Conservation (phyloP, 192 early-diverging fungal genomes). For the Coemansia sp. region DNA sequence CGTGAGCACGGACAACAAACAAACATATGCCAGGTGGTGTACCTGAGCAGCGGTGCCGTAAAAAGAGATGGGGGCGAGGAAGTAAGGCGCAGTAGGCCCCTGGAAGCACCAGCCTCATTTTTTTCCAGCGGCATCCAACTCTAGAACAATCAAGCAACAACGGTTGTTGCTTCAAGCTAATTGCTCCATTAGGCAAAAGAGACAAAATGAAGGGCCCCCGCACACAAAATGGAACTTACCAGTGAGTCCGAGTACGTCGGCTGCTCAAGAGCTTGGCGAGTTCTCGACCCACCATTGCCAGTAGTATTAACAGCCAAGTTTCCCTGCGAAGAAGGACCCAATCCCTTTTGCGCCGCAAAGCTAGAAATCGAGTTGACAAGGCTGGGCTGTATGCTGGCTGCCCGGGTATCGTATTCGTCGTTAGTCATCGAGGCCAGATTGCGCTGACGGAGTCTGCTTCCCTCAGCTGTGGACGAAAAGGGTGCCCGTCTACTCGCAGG, state of each 20-base stretch:
- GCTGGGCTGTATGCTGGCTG: slow-evolving; percentile 20
- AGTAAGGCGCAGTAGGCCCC: background rate
- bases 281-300: slow-evolving; percentile 1
- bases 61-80: background rate
- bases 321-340: slow-evolving; percentile 7
- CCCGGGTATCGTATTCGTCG: slow-evolving; percentile 36
- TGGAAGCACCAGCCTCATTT: slow-evolving; percentile 6
- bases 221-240: background rate
- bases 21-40: background rate
- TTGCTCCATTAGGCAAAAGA: slow-evolving; percentile 1
- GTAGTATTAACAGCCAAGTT: background rate
- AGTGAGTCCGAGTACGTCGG: background rate
- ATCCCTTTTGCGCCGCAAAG: slow-evolving; percentile 21
- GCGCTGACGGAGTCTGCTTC: slow-evolving; percentile 24
- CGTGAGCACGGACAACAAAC: slow-evolving; percentile 6
- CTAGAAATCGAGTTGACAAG: slow-evolving; percentile 18
- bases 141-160: background rate
- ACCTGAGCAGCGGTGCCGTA: background rate
- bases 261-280: background rate
- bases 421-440: slow-evolving; percentile 27
- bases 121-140: background rate
- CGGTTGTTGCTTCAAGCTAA: background rate
- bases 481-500: slow-evolving; percentile 9
- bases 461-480: slow-evolving; percentile 25
- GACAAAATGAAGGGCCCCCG: background rate